Evolutionary conservation across 257 asterid genomes (phyloP), one percentile per base, ranked within the genome.

Genomic region (Plantago ovata): DNA sequence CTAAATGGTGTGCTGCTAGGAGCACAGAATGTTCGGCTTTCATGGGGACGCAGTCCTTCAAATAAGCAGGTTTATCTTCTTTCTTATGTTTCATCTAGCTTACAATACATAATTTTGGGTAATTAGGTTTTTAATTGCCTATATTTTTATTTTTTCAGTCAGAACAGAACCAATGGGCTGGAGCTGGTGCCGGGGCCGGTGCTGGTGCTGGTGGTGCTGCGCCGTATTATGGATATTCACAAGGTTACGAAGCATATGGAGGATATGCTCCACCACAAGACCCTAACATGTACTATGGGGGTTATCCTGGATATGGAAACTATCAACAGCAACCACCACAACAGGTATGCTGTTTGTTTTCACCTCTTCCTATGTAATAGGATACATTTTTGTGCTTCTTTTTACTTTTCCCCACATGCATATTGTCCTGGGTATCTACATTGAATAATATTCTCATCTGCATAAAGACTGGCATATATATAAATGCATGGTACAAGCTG

Each of bases 11-110:
- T 85, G 38, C 71, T 56, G 62, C 55, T 89, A 67, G 97, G 97
- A 56, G 94, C 85, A 23, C 94, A 83, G 70, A 85, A 53, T 44
- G 73, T 89, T 69, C 84, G 97, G 47, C 97, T 89, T 61, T 89
- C 97, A 8, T 89, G 97, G 97, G 97, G 97, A 14, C 97, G 89
- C 62, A 89, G 86, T 69, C 87, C 95, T 67, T 85, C 96, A 53
- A 89, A 73, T 89, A 89, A 83, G 70, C 95, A 79, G 88, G 96
- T 87, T 54, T 13, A 43, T 28, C 52, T 45, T 56, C 58, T 56
- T 4, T 13, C 22, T 42, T 9, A n/a, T 11, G 56, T 40, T 36
- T 43, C 60, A 15, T 3, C 36, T 2, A 22, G 8, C 21, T 33
- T n/a, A 42, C 40, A 63, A 18, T 51, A 20, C n/a, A 14, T 47